Conservation (phyloP, 257 asterid species). For the Leptodermis oblonga region DNA sequence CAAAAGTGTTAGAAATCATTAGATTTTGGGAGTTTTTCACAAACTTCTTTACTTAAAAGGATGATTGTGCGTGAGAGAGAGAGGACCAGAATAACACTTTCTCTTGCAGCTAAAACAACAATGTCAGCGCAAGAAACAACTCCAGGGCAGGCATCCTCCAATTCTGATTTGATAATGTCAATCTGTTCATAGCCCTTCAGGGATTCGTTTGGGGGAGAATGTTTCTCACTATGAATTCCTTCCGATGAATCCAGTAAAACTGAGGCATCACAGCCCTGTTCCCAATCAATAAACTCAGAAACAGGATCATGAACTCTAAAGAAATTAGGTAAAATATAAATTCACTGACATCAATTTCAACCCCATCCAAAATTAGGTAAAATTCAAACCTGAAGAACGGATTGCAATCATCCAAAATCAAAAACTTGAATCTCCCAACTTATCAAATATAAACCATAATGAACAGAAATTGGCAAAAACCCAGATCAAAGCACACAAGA, state of each 20-base stretch:
- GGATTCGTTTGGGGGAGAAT: conserved; percentile 46
- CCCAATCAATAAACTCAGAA: background rate
- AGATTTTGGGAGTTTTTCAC: background rate
- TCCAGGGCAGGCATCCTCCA: conserved; percentile 65
- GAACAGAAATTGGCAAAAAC: background rate
- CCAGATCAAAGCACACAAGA: background rate
- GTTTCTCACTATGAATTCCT: conserved; percentile 49
- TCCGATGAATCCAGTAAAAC: conserved; percentile 53
- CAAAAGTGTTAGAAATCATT: background rate
- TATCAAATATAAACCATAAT: background rate
- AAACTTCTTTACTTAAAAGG: background rate
- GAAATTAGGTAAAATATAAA: background rate
- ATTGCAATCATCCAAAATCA: background rate
- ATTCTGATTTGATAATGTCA: conserved; percentile 47
- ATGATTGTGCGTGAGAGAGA: background rate
- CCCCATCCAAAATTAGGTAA: background rate
- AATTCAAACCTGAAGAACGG: background rate
- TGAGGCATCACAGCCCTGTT: conserved; percentile 84
- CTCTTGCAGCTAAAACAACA: conserved; percentile 75
- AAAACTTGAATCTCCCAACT: background rate
- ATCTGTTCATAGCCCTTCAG: conserved; percentile 49
- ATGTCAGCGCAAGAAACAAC: conserved; percentile 80
- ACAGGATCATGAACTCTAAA: background rate
- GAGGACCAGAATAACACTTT: conserved; percentile 57
- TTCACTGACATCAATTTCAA: background rate